These are phyloP conservation scores for Coniochaeta sp. DNA, from an alignment of 2,329 filamentous ascomycete species.

Conservation along the genomic window DNA sequence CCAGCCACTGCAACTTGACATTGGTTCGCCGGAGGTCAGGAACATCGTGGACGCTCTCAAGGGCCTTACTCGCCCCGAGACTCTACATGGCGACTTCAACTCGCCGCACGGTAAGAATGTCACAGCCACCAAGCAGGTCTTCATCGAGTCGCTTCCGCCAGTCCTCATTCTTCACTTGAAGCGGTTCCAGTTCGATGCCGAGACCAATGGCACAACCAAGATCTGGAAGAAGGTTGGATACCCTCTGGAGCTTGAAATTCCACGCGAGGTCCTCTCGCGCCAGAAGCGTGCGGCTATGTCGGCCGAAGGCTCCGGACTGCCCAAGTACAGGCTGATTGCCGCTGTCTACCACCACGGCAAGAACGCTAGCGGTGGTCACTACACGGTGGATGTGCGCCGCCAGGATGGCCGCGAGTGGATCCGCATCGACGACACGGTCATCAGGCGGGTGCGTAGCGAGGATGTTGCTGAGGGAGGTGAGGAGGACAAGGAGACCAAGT, in stretches of 20 bases:
- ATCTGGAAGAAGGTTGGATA: conserved; percentile 99
- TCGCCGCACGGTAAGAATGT: conserved; percentile 70
- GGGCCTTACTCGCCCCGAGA: conserved; percentile 75
- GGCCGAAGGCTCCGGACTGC: conserved; percentile 59
- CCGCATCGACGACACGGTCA: conserved; percentile 86
- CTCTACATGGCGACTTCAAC: conserved; percentile 76
- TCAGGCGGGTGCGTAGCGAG: conserved; percentile 76
- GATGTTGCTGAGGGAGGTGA: conserved; percentile 83
- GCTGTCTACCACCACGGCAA: conserved; percentile 98
- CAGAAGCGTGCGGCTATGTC: conserved; percentile 61
- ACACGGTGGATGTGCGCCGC: conserved; percentile 92
- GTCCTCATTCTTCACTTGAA: conserved; percentile 94
- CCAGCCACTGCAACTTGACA: conserved; percentile 90
- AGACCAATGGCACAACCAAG: conserved; percentile 79
- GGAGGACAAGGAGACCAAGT: conserved; percentile 64
- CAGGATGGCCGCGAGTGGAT: conserved; percentile 97
- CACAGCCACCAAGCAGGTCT: conserved; percentile 84
- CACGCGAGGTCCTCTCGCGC: conserved; percentile 78
- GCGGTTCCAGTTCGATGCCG: conserved; percentile 90
- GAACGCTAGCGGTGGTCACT: conserved; percentile 91
- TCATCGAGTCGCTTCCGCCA: conserved; percentile 85
- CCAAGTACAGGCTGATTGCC: conserved; percentile 78
- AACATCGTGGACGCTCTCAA: conserved; percentile 91
- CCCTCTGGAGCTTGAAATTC: conserved; percentile 88
- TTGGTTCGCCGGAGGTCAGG: conserved; percentile 76